Evolutionary conservation across 805 yeast species (phyloP), one percentile per base, ranked within the genome.

Genomic region (Saccharomyces mikatae): DNA sequence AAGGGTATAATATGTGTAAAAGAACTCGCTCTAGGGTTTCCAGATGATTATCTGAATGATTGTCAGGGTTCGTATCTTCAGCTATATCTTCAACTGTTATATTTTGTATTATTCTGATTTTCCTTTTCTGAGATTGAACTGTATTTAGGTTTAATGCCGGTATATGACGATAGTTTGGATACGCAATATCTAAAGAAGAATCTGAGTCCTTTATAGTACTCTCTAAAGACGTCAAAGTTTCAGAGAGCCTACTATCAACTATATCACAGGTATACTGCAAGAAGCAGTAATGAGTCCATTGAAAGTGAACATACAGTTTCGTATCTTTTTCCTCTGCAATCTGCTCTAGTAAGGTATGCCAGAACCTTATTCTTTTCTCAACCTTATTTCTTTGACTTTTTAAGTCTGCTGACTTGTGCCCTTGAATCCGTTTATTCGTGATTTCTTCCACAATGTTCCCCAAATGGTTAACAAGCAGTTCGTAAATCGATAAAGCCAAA

Each of bases 51-150:
- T 64, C 63, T 6, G 62, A 57, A 5, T 69, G 68, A 4, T 59
- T 46, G 8, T 56, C 56, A 1, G 57, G 58, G 17, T 61, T 58
- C 3, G 54, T 53, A 22, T 62, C 77, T 61, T 87, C 87, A 11
- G 83, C 77, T 0, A 85, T 73, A 47, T 65, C 64, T 4, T 61
- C 57, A 36, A 63, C 47, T 2, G 69, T 62, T n/a, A 69, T 59
- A 28, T 59, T 64, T 52, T 64, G 58, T 17, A 89, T 79, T 0
- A 92, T 87, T 28, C 82, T 80, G 13, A 87, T 74, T 51, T 89
- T 87, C 1, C 91, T 84, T 21, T 83, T 71, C 60, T 89, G 91
- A 4, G 81, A 74, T 36, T 75, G 76, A 8, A 88, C 75, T 4
- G 79, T 74, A 0, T 74, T 70, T 1, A 67, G 51, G 46, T 77